Evolutionary conservation across 371 early-diverging fungal species (phyloP).

Genomic region (Entomophthora muscae): DNA sequence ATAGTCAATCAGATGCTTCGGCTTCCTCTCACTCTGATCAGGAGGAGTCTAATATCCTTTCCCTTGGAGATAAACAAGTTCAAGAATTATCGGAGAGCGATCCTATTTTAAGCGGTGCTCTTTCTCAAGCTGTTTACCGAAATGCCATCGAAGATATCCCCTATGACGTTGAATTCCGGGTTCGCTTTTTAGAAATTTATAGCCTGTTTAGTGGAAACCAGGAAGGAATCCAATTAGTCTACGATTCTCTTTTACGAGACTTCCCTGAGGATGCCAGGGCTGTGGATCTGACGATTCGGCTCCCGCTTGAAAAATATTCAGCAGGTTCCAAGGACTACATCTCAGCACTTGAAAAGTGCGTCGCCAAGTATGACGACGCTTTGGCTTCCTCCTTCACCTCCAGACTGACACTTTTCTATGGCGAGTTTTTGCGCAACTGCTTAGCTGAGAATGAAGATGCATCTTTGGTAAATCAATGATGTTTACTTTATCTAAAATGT

Average conservation of each 20-base stretch:
- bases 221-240: constrained; percentile 24
- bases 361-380: not conserved
- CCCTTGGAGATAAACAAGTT: constrained; percentile 25
- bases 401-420: not conserved
- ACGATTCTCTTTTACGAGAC: not conserved
- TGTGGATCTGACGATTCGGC: not conserved
- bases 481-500: not conserved
- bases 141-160: constrained; percentile 74
- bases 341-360: not conserved
- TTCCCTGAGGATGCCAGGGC: not conserved
- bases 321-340: not conserved
- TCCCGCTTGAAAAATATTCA: not conserved
- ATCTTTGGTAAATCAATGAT: not conserved
- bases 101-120: constrained; percentile 59
- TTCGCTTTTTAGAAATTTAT: constrained; percentile 48
- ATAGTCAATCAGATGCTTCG: constrained; percentile 19
- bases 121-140: constrained; percentile 58
- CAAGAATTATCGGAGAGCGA: constrained; percentile 26
- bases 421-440: not conserved
- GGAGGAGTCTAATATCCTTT: constrained; percentile 26
- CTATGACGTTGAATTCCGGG: constrained; percentile 49
- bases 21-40: constrained; percentile 16
- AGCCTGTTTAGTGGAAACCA: constrained; percentile 29
- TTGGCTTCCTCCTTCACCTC: not conserved
- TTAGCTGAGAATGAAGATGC: not conserved